A percentile compares a stretch with the other conserved stretches of the same genome.
Conservation (phyloP, 306 rosid genomes). For the Cucumis cinereus region DNA sequence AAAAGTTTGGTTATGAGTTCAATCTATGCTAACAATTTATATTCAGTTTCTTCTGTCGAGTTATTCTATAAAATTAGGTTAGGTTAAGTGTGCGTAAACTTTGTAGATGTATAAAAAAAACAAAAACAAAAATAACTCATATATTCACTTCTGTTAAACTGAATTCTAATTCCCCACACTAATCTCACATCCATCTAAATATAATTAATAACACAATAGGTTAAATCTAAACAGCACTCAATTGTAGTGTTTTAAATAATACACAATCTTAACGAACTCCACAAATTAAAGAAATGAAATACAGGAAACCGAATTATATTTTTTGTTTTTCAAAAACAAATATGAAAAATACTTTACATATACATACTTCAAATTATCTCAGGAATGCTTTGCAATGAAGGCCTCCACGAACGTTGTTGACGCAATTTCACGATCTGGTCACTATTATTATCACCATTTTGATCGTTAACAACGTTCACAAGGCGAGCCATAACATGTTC, state of each 20-base stretch:
- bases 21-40: too few species aligned
- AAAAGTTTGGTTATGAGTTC: too few species aligned
- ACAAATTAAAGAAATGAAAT: neutral
- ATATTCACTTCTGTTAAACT: neutral
- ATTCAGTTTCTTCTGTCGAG: too few species aligned
- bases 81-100: too few species aligned
- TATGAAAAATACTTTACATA: neutral
- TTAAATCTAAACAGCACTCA: too few species aligned
- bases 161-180: too few species aligned
- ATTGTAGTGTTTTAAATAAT: too few species aligned
- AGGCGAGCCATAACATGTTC: slow-evolving; percentile 32
- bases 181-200: neutral
- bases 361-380: slow-evolving; percentile 21
- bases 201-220: neutral
- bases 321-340: neutral
- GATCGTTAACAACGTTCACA: slow-evolving; percentile 2
- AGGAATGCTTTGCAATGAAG: slow-evolving; percentile 51
- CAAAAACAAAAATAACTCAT: too few species aligned
- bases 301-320: neutral
- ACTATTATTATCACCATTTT: neutral
- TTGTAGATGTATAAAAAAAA: too few species aligned
- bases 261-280: too few species aligned
- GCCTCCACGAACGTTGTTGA: slow-evolving; percentile 47
- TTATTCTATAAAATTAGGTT: too few species aligned
- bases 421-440: neutral